Conservation (phyloP, 176 grass and related monocot genomes). For the Guadua angustifolia region DNA sequence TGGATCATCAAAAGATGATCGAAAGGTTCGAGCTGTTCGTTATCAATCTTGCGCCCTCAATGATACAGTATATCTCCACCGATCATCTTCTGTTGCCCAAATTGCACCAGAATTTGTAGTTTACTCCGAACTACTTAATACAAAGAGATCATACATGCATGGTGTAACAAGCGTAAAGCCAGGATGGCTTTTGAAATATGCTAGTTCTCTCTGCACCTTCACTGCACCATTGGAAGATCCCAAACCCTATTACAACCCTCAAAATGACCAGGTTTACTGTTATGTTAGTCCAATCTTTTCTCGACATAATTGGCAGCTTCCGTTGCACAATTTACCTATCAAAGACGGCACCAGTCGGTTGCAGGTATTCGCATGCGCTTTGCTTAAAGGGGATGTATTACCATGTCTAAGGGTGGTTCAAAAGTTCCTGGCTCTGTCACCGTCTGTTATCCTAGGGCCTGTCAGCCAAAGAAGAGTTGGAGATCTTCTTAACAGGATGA, state of each 20-base stretch:
- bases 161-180: slow-evolving; percentile 82
- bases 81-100: slow-evolving; percentile 77
- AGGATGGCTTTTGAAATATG: slow-evolving; percentile 92
- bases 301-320: slow-evolving; percentile 83
- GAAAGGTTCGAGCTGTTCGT: slow-evolving; percentile 58
- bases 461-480: slow-evolving; percentile 63
- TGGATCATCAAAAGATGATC: slow-evolving; percentile 57
- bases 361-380: slow-evolving; percentile 78
- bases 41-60: slow-evolving; percentile 75
- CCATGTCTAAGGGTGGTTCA: slow-evolving; percentile 76
- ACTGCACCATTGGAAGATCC: slow-evolving; percentile 77
- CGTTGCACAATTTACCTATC: slow-evolving; percentile 65
- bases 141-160: slow-evolving; percentile 91
- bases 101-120: slow-evolving; percentile 82
- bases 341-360: slow-evolving; percentile 57
- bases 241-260: slow-evolving; percentile 79
- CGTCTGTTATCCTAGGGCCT: slow-evolving; percentile 59
- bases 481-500: slow-evolving; percentile 68
- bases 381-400: slow-evolving; percentile 88
- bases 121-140: slow-evolving; percentile 90
- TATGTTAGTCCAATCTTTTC: slow-evolving; percentile 83
- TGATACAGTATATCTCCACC: slow-evolving; percentile 79
- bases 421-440: slow-evolving; percentile 62
- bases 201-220: slow-evolving; percentile 86
- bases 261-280: slow-evolving; percentile 64